Conservation (phyloP, 2,329 filamentous ascomycete genomes). For the Cladophialophora yegresii region DNA sequence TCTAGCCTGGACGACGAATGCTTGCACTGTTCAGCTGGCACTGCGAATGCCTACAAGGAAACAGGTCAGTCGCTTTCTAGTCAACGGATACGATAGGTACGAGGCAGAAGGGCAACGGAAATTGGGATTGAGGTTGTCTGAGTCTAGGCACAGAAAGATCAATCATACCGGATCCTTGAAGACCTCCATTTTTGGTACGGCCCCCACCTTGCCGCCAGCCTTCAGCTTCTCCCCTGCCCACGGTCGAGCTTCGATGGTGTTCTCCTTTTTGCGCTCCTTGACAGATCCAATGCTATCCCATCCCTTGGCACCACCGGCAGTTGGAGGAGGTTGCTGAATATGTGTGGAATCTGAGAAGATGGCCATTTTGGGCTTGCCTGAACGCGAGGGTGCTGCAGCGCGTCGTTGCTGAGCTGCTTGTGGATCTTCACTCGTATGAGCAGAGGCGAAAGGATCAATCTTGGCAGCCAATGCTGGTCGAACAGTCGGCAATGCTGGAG, state of each 20-base stretch:
- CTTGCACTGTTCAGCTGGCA: constrained; percentile 41
- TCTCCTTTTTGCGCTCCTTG: constrained; percentile 90
- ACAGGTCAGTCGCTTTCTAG: constrained; percentile 3
- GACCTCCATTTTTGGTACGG: constrained; percentile 78
- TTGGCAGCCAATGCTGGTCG: constrained; percentile 84
- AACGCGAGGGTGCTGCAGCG: constrained; percentile 58
- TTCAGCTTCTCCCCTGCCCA: constrained; percentile 92
- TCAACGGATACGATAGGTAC: background rate
- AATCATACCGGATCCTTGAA: constrained; percentile 94
- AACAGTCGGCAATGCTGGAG: constrained; percentile 80
- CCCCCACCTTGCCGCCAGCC: constrained; percentile 77
- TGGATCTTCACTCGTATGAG: constrained; percentile 59
- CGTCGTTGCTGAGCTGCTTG: constrained; percentile 63
- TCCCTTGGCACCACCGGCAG: constrained; percentile 62
- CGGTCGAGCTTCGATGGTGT: constrained; percentile 78
- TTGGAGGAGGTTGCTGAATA: constrained; percentile 58
- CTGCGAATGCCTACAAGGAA: constrained; percentile 49
- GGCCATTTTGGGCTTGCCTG: constrained; percentile 76
- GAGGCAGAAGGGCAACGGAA: background rate
- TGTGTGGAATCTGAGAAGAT: constrained; percentile 83
- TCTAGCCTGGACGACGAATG: constrained; percentile 53
- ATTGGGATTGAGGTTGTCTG: constrained; percentile 22
- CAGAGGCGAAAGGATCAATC: constrained; percentile 71
- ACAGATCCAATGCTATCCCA: constrained; percentile 93
- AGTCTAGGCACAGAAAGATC: constrained; percentile 42